These are phyloP conservation scores for Candida loeiensis DNA, from an alignment of 805 yeast species.

Conservation along the genomic window DNA sequence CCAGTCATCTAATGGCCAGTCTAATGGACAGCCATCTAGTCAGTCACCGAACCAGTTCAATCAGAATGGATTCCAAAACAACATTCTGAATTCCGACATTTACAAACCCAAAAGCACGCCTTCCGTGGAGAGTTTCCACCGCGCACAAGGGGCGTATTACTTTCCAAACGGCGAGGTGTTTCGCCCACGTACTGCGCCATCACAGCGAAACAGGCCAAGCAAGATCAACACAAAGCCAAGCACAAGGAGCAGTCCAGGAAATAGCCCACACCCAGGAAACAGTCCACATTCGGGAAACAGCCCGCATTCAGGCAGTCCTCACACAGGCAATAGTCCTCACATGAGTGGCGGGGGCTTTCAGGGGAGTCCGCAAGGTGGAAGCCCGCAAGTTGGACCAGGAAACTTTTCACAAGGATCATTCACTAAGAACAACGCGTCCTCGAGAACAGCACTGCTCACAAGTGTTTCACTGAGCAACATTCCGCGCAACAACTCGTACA, in stretches of 20 bases:
- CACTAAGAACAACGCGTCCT: no score
- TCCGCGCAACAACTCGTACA: slow-evolving; percentile 12
- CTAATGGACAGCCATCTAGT: no score
- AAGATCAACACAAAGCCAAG: slow-evolving; percentile 16
- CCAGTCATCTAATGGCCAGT: no score
- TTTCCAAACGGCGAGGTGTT: slow-evolving; percentile 57
- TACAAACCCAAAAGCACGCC: no score
- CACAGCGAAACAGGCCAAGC: slow-evolving; percentile 38
- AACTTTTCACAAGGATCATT: no score
- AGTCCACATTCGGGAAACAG: no score
- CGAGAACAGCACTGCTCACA: slow-evolving; percentile 7
- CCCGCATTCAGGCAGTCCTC: no score
- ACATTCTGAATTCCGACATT: not conserved
- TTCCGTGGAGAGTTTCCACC: not conserved
- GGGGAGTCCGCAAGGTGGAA: no score
- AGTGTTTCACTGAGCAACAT: not conserved
- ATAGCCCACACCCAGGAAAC: not conserved
- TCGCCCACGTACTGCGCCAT: slow-evolving; percentile 42
- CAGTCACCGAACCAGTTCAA: no score
- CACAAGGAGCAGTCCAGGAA: slow-evolving; percentile 9
- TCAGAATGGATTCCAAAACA: not conserved
- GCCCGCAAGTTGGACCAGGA: no score
- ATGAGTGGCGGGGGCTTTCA: no score
- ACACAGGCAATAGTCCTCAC: no score
- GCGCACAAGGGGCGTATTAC: slow-evolving; percentile 26